Evolutionary conservation across 176 grass and related monocot genomes (phyloP).

Genomic region (Raddia distichophylla): DNA sequence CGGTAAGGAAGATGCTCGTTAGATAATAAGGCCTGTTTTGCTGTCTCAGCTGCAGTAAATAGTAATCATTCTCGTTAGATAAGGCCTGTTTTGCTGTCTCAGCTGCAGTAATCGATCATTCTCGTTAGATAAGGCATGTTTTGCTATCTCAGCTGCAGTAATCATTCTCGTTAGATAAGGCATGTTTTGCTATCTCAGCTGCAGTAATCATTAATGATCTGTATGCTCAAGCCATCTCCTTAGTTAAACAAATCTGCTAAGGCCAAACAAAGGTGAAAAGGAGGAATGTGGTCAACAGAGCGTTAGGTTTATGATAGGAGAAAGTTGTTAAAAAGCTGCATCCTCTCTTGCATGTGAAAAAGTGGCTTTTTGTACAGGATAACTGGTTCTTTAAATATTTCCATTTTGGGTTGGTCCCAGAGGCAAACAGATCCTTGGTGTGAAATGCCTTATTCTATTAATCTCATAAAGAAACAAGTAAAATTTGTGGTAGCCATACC

Average conservation of each 20-base stretch:
- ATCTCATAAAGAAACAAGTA: background rate
- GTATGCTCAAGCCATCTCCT: background rate
- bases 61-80: too few species aligned
- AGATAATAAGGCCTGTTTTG: too few species aligned
- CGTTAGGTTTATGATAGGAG: background rate
- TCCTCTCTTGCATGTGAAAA: background rate
- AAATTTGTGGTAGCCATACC: background rate
- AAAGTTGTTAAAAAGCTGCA: background rate
- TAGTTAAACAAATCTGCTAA: background rate
- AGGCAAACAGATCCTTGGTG: background rate
- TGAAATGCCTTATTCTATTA: background rate
- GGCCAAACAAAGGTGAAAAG: slow-evolving; percentile 8
- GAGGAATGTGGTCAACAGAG: background rate
- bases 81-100: too few species aligned
- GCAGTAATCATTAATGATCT: too few species aligned
- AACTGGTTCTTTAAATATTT: background rate
- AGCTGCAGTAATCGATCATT: too few species aligned
- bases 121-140: too few species aligned
- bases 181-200: background rate
- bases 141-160: too few species aligned
- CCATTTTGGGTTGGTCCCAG: background rate
- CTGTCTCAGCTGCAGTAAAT: too few species aligned
- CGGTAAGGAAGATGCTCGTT: background rate
- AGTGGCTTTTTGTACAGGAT: background rate
- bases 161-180: too few species aligned